phyloP scores from a whole-genome alignment of 148 eudicot species.

The Vaccinium myrtillus region DNA sequence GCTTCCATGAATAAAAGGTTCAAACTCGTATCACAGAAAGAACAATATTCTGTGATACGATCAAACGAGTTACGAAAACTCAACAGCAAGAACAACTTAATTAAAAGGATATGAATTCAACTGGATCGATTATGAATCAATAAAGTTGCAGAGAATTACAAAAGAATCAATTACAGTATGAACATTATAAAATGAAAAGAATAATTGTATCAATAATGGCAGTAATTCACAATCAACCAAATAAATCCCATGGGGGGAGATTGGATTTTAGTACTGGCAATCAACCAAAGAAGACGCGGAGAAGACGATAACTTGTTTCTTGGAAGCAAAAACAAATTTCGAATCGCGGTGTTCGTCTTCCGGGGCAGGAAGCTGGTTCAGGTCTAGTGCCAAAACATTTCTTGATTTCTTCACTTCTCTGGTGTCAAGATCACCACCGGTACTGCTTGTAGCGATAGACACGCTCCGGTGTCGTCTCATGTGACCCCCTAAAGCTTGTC shows the following conservation, averaged over 20 bases:
- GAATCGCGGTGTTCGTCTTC: constrained; percentile 39
- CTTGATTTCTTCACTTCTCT: constrained; percentile 31
- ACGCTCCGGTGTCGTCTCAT: constrained; percentile 57
- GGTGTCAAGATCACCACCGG: background rate
- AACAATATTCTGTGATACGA: background rate
- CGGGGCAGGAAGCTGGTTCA: constrained; percentile 71
- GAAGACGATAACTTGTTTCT: constrained; percentile 59
- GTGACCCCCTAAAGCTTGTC: constrained; percentile 56
- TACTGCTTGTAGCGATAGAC: constrained; percentile 5
- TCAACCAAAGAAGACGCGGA: constrained; percentile 58
- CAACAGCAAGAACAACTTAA: constrained; percentile 3
- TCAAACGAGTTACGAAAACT: background rate
- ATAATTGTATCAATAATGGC: background rate
- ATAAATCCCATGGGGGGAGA: background rate
- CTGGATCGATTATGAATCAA: background rate
- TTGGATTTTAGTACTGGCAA: constrained; percentile 51
- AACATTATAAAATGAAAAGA: background rate
- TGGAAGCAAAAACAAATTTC: constrained; percentile 44
- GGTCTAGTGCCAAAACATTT: constrained; percentile 48
- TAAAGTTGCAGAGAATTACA: constrained; percentile 15
- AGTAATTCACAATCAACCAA: background rate
- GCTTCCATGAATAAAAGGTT: too few species aligned
- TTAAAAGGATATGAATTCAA: background rate
- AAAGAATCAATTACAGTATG: constrained; percentile 20
- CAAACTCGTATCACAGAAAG: background rate